Evolutionary conservation across 164 flowering plant species (phyloP).

Genomic region (Aristolochia contorta): DNA sequence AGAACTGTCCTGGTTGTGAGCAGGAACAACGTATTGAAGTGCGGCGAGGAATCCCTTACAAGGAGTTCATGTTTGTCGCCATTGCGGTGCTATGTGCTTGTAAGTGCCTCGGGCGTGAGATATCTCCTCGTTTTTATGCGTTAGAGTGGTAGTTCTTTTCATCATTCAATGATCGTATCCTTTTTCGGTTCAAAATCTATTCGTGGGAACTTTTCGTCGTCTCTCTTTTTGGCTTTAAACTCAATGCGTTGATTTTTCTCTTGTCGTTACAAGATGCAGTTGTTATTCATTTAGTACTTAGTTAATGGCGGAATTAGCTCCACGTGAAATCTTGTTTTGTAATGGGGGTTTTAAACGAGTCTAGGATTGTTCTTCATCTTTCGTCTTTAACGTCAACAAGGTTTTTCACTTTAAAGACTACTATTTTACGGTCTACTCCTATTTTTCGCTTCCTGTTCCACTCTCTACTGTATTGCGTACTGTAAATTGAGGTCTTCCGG

Average conservation of each 20-base stretch:
- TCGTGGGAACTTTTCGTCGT: neutral
- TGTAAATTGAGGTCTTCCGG: no score
- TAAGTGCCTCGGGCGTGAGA: conserved; percentile 2
- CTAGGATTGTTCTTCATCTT: neutral
- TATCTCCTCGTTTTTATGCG: neutral
- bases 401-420: neutral
- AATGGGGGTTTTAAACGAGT: no score
- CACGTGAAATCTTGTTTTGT: no score
- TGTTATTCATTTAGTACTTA: no score
- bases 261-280: no score
- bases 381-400: neutral
- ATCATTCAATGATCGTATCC: neutral
- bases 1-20: conserved; percentile 28
- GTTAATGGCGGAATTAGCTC: no score
- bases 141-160: neutral
- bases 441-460: neutral
- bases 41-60: conserved; percentile 9
- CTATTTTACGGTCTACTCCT: no score
- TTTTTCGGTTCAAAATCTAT: neutral
- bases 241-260: no score
- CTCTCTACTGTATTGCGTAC: neutral
- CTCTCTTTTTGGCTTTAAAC: neutral
- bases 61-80: conserved; percentile 10
- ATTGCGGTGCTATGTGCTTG: conserved; percentile 11
- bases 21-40: conserved; percentile 10